A percentile compares a stretch with the other conserved stretches of the same genome.
Conservation (phyloP, 2,329 filamentous ascomycete species). For the Claviceps capensis region DNA sequence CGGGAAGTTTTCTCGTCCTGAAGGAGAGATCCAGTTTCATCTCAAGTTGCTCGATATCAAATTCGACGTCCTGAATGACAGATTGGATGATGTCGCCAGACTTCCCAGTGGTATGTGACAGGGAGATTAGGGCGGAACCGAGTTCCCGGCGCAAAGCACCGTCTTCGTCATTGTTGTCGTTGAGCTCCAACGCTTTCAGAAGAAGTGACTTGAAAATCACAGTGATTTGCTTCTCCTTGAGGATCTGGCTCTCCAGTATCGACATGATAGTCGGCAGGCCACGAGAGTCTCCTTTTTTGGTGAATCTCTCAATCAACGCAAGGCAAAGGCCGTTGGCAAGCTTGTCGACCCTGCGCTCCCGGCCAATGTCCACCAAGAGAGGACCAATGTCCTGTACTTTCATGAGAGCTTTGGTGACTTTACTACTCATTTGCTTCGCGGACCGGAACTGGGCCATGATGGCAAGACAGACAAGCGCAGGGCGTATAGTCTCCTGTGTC, state of each 20-base stretch:
- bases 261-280: conserved; percentile 46
- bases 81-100: conserved; percentile 50
- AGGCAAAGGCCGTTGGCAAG: conserved; percentile 59
- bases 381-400: conserved; percentile 47
- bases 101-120: conserved; percentile 46
- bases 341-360: conserved; percentile 54
- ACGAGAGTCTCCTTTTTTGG: conserved; percentile 43
- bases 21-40: conserved; percentile 60
- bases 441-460: conserved; percentile 71
- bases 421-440: conserved; percentile 52
- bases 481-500: conserved; percentile 56
- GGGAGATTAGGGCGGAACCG: conserved; percentile 50
- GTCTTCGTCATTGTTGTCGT: conserved; percentile 38
- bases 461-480: conserved; percentile 66
- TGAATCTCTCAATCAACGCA: conserved; percentile 46
- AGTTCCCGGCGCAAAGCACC: conserved; percentile 48
- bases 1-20: conserved; percentile 39
- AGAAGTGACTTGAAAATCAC: conserved; percentile 54
- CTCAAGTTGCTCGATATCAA: conserved; percentile 64
- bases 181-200: conserved; percentile 42
- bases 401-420: conserved; percentile 55
- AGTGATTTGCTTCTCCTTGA: conserved; percentile 49
- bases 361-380: conserved; percentile 46
- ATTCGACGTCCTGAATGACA: conserved; percentile 51
- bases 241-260: conserved; percentile 43